These are phyloP conservation scores for Phialophora chinensis DNA, from an alignment of 2,329 filamentous ascomycete species.

Conservation along the genomic window DNA sequence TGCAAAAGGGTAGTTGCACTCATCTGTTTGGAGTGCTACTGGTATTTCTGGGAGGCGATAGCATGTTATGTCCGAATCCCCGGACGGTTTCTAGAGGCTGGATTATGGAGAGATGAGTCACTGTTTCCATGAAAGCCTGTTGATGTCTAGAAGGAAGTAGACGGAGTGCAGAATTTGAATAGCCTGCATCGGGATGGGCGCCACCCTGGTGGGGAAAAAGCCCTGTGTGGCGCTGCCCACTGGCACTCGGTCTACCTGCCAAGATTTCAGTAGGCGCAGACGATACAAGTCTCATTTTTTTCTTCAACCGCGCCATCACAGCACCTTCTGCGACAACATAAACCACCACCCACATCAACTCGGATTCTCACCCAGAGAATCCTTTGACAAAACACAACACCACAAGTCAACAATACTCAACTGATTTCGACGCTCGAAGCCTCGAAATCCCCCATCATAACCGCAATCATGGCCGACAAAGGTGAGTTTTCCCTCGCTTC, in stretches of 20 bases:
- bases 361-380: constrained; percentile 39
- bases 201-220: neutral
- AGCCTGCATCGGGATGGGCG: neutral
- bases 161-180: neutral
- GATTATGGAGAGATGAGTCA: constrained; percentile 3
- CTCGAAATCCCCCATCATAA: neutral
- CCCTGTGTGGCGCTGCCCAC: neutral
- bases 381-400: constrained; percentile 22
- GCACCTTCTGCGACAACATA: constrained; percentile 21
- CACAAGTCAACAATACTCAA: constrained; percentile 3
- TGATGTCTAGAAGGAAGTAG: constrained; percentile 5
- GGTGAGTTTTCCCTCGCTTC: constrained; percentile 45
- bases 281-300: constrained; percentile 10
- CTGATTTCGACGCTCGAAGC: constrained; percentile 31
- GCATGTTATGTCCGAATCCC: neutral
- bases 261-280: neutral
- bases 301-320: constrained; percentile 26
- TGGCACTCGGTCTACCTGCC: neutral
- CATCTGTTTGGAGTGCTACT: neutral
- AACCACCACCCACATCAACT: constrained; percentile 23
- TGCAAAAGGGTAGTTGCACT: constrained; percentile 21
- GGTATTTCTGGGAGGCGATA: neutral
- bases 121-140: neutral
- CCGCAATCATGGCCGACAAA: constrained; percentile 98
- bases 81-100: neutral